Evolutionary conservation across 2,329 filamentous ascomycete genomes (phyloP), one percentile per base, ranked within the genome.

Genomic region (Geosmithia morbida): DNA sequence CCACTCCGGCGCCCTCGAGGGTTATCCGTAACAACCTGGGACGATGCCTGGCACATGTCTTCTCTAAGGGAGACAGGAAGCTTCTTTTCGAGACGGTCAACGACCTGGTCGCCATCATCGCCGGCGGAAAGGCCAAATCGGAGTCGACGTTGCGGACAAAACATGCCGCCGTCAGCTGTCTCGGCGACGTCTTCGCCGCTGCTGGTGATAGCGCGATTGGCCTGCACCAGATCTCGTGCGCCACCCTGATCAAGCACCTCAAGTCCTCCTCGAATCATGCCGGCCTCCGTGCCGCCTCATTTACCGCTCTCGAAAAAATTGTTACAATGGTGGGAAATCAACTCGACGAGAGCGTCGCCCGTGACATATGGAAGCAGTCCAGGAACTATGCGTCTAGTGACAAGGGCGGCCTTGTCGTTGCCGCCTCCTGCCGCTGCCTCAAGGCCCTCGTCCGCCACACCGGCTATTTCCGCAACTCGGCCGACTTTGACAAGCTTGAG

Each of bases 21-120:
- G 85, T 95, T 41, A 84, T 96, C 59, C 80, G 92, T 56, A 92
- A 90, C 66, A 94, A 90, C 60, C 64, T 97, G 37, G 90, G 88
- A 44, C 78, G 79, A 63, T 90, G 87, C 56, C 83, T 96, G 54
- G 83, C 83, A 41, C 81, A 84, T 57, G 81, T 97, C 49, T 85
- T 98, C 53, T 75, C 73, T 16, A 83, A 85, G 52, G 92, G 92
- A 13, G 90, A 96, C 65, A 77, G 90, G 53, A 95, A 94, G 61
- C 74, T 94, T 46, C 75, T 98, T 2, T 96, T 94, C 59, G 92
- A 98, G 64, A 94, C 87, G 0, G 85, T 97, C 59, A 94, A 92
- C 57, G 90, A 97, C 54, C 71, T 97, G 11, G 72, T 89, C 10
- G 71, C 67, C 11, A 80, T 94, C 48, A 62, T 94, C 43, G 80